Evolutionary conservation across 2,329 filamentous ascomycete species (phyloP), one percentile per base, ranked within the genome.

Genomic region (Cladosporium sp.): DNA sequence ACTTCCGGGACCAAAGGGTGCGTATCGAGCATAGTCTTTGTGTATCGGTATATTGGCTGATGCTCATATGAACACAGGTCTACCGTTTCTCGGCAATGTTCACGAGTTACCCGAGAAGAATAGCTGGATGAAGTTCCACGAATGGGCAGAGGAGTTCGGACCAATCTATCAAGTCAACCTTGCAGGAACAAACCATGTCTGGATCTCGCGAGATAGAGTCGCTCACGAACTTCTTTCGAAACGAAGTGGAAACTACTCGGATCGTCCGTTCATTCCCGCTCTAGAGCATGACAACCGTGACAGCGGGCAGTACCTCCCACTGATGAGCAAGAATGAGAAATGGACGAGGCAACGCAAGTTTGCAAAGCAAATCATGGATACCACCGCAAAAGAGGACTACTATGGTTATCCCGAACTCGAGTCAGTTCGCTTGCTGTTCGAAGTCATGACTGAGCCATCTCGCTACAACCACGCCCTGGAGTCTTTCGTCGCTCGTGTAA

Each of bases 111-210:
- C 79, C 28, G 77, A 79, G 51, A 78, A 80, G 69, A 79, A 80
- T 64, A 72, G 75, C 30, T 79, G 78, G 70, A 76, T 81, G 67
- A 81, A 80, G 63, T 82, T 82, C 57, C 74, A 79, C n/a, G 77
- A 81, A 48, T 82, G 79, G 80, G 76, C 76, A 49, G 46, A 53
- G 43, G n/a, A 51, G 43, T 59, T 48, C 34, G 80, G 80, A 3
- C 79, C 79, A 2, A 80, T 82, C 65, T 82, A 82, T 65, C 79
- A 81, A 60, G 74, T 77, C 68, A 76, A 81, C 58, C 72, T 82
- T 13, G 79, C 79, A 65, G 80, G 80, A 23, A 70, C 71, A 64
- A 81, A 81, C 62, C 80, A 82, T 67, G 77, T 82, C 58, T 81
- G 79, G 79, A 79, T 82, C 58, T 79, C 78, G 0, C 75, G 76